Conservation (phyloP, 441 rosid species). For the Hura crepitans region DNA sequence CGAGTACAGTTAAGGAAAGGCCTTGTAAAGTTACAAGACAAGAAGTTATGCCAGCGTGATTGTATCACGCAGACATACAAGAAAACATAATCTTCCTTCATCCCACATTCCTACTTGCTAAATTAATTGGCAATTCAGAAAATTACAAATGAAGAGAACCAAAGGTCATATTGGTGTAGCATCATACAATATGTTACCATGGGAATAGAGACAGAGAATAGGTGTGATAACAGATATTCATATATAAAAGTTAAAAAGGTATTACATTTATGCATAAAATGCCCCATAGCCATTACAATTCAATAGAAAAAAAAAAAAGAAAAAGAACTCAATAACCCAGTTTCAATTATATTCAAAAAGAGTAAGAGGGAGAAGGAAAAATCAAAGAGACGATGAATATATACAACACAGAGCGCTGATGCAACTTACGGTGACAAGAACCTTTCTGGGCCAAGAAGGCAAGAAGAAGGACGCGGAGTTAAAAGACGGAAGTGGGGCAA, state of each 20-base stretch:
- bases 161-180: not conserved
- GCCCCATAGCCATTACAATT: not conserved
- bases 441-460: constrained; percentile 33
- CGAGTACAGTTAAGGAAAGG: not conserved
- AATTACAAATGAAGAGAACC: too few relatives aligned
- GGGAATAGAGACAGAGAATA: not conserved
- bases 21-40: not conserved
- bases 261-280: not conserved
- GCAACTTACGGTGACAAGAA: constrained; percentile 49
- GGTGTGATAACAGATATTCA: not conserved
- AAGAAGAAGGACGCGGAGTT: constrained; percentile 35
- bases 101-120: not conserved
- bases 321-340: not conserved
- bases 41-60: not conserved
- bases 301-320: not conserved
- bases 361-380: not conserved
- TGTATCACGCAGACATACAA: not conserved
- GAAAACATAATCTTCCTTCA: not conserved
- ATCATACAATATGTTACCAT: not conserved
- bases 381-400: not conserved
- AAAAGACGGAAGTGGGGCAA: constrained; percentile 30
- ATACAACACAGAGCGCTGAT: not conserved
- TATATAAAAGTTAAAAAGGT: too few relatives aligned
- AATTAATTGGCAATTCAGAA: not conserved
- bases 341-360: constrained; percentile 4